phyloP scores from a whole-genome alignment of 2,329 filamentous ascomycete genomes.

The Tolypocladium guangdongense region DNA sequence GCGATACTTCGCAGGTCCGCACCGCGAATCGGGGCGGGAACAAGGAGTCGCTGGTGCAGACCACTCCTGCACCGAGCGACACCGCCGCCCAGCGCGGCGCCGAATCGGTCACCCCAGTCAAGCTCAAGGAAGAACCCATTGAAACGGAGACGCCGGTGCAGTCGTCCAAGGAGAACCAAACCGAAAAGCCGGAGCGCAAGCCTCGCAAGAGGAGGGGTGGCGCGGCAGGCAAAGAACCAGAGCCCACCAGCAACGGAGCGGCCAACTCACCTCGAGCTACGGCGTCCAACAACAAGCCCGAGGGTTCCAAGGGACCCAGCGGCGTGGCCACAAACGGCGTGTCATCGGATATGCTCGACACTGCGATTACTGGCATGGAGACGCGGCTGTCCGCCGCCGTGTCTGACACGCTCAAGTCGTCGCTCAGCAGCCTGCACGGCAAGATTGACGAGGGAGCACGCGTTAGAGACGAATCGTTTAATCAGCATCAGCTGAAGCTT shows the following conservation, averaged over 20 bases:
- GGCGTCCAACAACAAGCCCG: conserved; percentile 18
- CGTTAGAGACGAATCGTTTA: conserved; percentile 39
- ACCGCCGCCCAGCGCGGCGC: conserved; percentile 16
- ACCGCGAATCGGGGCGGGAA: conserved; percentile 20
- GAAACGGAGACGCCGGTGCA: conserved; percentile 34
- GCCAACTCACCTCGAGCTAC: conserved; percentile 21
- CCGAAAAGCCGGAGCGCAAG: conserved; percentile 53
- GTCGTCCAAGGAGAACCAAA: conserved; percentile 24
- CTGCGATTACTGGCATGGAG: conserved; percentile 44
- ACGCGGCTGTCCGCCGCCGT: conserved; percentile 37
- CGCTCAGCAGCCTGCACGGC: conserved; percentile 50
- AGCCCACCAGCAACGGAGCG: conserved; percentile 33
- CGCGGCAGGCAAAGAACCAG: conserved; percentile 29
- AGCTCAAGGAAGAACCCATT: conserved; percentile 33
- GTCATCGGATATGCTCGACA: conserved; percentile 37
- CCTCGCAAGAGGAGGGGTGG: conserved; percentile 56
- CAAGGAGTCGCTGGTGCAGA: conserved; percentile 23
- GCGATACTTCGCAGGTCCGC: conserved; percentile 20
- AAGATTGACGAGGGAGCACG: conserved; percentile 55
- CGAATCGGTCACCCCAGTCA: conserved; percentile 23
- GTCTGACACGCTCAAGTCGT: conserved; percentile 41
- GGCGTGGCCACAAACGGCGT: conserved; percentile 15
- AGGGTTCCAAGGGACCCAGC: conserved; percentile 19
- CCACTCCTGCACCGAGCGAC: conserved; percentile 14
- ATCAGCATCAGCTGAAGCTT: conserved; percentile 40